These are phyloP conservation scores for Debaryomyces udenii DNA, from an alignment of 1,139 yeast genomes.

Conservation along the genomic window DNA sequence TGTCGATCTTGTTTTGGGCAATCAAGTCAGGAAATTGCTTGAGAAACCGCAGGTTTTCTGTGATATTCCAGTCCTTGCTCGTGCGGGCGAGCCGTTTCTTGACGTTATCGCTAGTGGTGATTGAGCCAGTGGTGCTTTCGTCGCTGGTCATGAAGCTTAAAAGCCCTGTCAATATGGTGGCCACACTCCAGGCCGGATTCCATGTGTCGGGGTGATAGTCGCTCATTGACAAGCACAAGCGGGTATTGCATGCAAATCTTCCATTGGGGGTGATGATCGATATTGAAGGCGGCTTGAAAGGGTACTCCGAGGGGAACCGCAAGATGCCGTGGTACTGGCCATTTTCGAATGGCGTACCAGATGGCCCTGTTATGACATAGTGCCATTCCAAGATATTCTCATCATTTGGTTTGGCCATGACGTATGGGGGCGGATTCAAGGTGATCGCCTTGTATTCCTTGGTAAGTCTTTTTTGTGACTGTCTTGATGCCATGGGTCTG, in stretches of 20 bases:
- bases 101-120: constrained; percentile 37
- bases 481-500: constrained; percentile 50
- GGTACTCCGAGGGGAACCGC: constrained; percentile 83
- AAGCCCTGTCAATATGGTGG: constrained; percentile 81
- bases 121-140: constrained; percentile 45
- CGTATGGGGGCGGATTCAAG: constrained; percentile 79
- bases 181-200: constrained; percentile 96
- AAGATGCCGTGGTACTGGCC: constrained; percentile 93
- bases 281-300: constrained; percentile 91
- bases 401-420: constrained; percentile 83
- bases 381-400: constrained; percentile 78
- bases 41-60: constrained; percentile 55
- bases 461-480: constrained; percentile 56
- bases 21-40: constrained; percentile 71
- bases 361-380: constrained; percentile 82
- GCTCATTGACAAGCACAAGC: constrained; percentile 85
- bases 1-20: constrained; percentile 43
- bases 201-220: constrained; percentile 93
- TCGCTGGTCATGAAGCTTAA: constrained; percentile 80
- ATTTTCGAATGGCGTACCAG: constrained; percentile 76
- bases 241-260: constrained; percentile 72
- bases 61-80: constrained; percentile 68
- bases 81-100: constrained; percentile 47
- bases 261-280: constrained; percentile 89
- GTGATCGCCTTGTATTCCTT: constrained; percentile 78